These are phyloP conservation scores for Exophiala mesophila DNA, from an alignment of 2,329 filamentous ascomycete species.

Conservation along the genomic window DNA sequence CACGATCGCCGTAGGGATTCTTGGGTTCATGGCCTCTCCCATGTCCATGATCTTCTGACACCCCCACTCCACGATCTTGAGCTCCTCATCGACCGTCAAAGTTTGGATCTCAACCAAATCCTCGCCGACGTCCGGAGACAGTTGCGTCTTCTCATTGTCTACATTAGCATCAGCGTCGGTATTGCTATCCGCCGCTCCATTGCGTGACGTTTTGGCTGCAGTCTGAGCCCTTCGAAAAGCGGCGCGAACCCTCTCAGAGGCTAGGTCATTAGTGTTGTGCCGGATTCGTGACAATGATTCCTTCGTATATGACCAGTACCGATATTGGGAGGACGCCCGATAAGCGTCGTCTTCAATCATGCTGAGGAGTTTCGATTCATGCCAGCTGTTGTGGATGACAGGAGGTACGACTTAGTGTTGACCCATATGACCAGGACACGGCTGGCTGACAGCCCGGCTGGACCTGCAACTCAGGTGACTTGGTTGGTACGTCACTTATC, in stretches of 20 bases:
- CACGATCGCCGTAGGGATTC: constrained; percentile 50
- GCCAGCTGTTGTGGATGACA: no score
- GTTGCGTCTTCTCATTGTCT: constrained; percentile 27
- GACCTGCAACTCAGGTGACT: no score
- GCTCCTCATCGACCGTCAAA: constrained; percentile 77
- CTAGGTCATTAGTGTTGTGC: constrained; percentile 71
- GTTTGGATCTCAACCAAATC: constrained; percentile 52
- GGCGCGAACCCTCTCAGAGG: constrained; percentile 61
- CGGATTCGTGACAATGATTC: constrained; percentile 67
- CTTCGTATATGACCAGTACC: constrained; percentile 86
- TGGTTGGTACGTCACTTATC: no score
- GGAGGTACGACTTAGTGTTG: no score
- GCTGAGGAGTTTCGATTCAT: no score
- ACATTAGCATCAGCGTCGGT: constrained; percentile 19
- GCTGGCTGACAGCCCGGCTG: no score
- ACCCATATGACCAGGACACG: constrained; percentile 3
- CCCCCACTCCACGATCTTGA: constrained; percentile 75
- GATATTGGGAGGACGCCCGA: constrained; percentile 81
- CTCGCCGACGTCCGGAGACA: constrained; percentile 34
- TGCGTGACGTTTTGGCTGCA: constrained; percentile 32
- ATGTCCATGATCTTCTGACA: constrained; percentile 56
- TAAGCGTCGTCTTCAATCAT: constrained; percentile 93
- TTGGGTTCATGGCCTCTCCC: constrained; percentile 53
- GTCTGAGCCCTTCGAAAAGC: constrained; percentile 49
- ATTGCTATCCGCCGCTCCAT: constrained; percentile 20